Conservation (phyloP, 1,139 yeast genomes). For the Pichia sp. region DNA sequence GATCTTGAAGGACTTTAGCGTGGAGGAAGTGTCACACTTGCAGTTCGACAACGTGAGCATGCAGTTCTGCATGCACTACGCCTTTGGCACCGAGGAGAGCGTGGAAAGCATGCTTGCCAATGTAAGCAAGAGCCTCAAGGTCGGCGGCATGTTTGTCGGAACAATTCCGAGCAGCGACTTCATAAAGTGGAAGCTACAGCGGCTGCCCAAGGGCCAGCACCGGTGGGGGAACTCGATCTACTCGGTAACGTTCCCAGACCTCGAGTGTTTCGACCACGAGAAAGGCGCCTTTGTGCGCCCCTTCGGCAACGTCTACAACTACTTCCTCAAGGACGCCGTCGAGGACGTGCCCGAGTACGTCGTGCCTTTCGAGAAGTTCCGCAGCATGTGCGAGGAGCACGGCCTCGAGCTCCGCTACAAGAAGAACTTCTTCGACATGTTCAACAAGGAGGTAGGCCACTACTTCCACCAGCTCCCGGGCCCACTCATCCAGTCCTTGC, state of each 20-base stretch:
- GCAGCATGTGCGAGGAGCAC: conserved; percentile 79
- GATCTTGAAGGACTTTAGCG: conserved; percentile 51
- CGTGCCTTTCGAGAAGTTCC: conserved; percentile 88
- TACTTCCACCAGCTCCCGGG: conserved; percentile 59
- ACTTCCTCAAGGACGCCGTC: conserved; percentile 85
- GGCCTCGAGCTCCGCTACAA: conserved; percentile 69
- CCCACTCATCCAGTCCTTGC: conserved; percentile 65
- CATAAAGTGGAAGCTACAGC: conserved; percentile 60
- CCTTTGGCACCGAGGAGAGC: conserved; percentile 80
- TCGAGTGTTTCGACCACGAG: conserved; percentile 49
- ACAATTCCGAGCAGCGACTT: conserved; percentile 93
- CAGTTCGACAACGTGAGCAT: conserved; percentile 87
- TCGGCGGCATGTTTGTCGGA: conserved; percentile 87
- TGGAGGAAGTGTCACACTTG: conserved; percentile 52
- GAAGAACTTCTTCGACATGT: conserved; percentile 78
- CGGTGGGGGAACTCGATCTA: conserved; percentile 86
- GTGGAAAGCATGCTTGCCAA: conserved; percentile 71
- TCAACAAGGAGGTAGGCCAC: conserved; percentile 70
- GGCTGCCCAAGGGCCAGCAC: conserved; percentile 45
- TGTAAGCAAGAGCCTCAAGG: conserved; percentile 66
- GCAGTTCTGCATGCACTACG: conserved; percentile 93
- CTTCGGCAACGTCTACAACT: conserved; percentile 79
- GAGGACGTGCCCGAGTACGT: conserved; percentile 96
- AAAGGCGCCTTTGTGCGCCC: conserved; percentile 64
- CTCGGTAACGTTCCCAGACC: conserved; percentile 68